Percentiles rank a stretch among this genome's conserved stretches.
These are phyloP conservation scores for Pharus latifolius DNA, from an alignment of 176 grass and related monocot species.

Conservation along the genomic window DNA sequence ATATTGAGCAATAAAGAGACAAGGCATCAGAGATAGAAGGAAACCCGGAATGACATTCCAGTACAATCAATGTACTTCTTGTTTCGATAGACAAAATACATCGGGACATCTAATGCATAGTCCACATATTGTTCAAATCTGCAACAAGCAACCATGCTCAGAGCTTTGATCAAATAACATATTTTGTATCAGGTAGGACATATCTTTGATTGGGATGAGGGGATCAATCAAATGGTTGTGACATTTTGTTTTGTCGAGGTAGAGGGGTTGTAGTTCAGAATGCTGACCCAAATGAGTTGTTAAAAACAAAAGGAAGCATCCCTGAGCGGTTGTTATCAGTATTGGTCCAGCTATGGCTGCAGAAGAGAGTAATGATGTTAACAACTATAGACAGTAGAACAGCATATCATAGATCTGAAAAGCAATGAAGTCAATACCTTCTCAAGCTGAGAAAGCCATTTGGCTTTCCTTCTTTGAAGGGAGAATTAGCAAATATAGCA, in stretches of 20 bases:
- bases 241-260: not conserved
- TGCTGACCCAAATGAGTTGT: slow-evolving; percentile 78
- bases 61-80: slow-evolving; percentile 91
- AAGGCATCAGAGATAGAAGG: slow-evolving; percentile 19
- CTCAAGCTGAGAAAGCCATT: slow-evolving; percentile 96
- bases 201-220: not conserved
- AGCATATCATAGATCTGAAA: not conserved
- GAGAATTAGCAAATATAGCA: slow-evolving; percentile 97
- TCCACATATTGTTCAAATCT: slow-evolving; percentile 97
- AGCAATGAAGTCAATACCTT: slow-evolving; percentile 42
- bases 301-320: slow-evolving; percentile 98
- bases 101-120: slow-evolving; percentile 88
- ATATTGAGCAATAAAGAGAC: not conserved
- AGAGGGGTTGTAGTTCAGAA: not conserved
- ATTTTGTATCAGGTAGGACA: not conserved
- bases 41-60: slow-evolving; percentile 94
- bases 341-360: slow-evolving; percentile 96
- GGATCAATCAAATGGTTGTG: not conserved
- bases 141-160: slow-evolving; percentile 3
- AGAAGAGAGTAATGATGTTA: slow-evolving; percentile 17
- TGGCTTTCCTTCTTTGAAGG: slow-evolving; percentile 99
- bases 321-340: slow-evolving; percentile 95
- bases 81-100: slow-evolving; percentile 98
- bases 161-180: slow-evolving; percentile 6
- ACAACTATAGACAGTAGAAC: not conserved